phyloP scores from a whole-genome alignment of 2,329 filamentous ascomycete genomes.

The Epichloe sylvatica region DNA sequence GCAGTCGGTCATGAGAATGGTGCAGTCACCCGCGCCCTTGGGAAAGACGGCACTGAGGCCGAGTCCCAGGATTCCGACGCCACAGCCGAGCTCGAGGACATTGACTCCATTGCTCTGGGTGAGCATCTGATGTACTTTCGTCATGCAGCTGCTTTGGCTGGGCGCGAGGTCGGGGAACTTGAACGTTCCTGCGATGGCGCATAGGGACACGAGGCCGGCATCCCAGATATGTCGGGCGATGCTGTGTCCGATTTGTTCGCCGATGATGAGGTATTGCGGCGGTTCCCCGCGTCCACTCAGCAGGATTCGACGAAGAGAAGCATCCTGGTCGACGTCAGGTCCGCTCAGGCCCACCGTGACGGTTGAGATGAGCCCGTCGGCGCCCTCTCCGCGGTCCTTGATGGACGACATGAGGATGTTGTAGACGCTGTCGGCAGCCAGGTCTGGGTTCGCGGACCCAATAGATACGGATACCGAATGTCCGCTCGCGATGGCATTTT shows the following conservation, averaged over 20 bases:
- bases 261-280: slow-evolving; percentile 25
- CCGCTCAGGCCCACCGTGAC: slow-evolving; percentile 25
- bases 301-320: slow-evolving; percentile 17
- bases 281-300: slow-evolving; percentile 13
- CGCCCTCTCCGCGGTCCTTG: slow-evolving; percentile 9
- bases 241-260: slow-evolving; percentile 45
- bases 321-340: slow-evolving; percentile 10
- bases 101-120: slow-evolving; percentile 18
- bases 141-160: slow-evolving; percentile 16
- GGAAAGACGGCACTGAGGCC: slow-evolving; percentile 28
- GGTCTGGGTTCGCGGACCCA: slow-evolving; percentile 10
- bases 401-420: slow-evolving; percentile 14
- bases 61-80: slow-evolving; percentile 41
- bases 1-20: slow-evolving; percentile 42
- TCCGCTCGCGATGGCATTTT: slow-evolving; percentile 13
- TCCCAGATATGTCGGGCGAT: slow-evolving; percentile 49
- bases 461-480: slow-evolving; percentile 17
- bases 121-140: slow-evolving; percentile 18
- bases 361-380: slow-evolving; percentile 28
- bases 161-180: slow-evolving; percentile 14
- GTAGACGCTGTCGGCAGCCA: slow-evolving; percentile 14
- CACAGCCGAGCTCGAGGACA: slow-evolving; percentile 42
- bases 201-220: slow-evolving; percentile 33
- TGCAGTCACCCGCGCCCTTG: slow-evolving; percentile 11
- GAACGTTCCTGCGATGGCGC: slow-evolving; percentile 18